Base-by-base conservation (phyloP, 768 basidiomycete genomes). In the Sutorius australiensis region DNA sequence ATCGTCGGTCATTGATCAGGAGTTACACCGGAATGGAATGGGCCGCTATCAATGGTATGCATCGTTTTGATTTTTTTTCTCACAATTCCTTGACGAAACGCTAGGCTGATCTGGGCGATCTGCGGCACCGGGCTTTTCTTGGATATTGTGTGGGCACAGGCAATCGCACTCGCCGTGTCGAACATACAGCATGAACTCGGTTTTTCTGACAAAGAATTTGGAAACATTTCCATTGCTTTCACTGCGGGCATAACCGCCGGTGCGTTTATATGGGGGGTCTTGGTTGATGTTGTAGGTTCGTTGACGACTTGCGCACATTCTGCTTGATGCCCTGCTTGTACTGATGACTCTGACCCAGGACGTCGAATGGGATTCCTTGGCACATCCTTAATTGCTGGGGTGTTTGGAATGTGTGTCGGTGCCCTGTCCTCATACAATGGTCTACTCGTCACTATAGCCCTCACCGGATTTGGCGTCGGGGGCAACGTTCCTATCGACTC, bases 261-360 rank as follows among this genome's bases (percentile, higher is more conserved):
- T 0, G 49, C 43, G 13, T 51, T 61, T 21, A 3, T 54, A 12
- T 61, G 59, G 59, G 59, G 59, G 1, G 39, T 45, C 16, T 47
- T 61, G 40, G 55, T 60, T 6, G 60, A 61, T 3, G 50, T 61
- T n/a, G 28, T 60, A 37, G 60, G 60, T 61, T 49, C 39, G 60
- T 56, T 12, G 6, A 5, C 8, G 16, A 11, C 7, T n/a, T 16
- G 5, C 14, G 32, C 19, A 5, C 28, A 11, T 10, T 10, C 24
- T 41, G 37, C 11, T 14, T 6, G 14, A 14, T 16, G 0, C 3
- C 21, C 16, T n/a, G 3, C 31, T 32, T n/a, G 13, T 21, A 2
- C 28, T 45, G 31, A 51, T 8, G 6, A 0, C 7, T 38, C 24
- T 46, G 17, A 12, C 38, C 9, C 51, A 61, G 60, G 60, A 28